Percentiles rank a stretch among this genome's conserved stretches.
Conservation (phyloP, 768 basidiomycete genomes). For the Suillus subalutaceus region DNA sequence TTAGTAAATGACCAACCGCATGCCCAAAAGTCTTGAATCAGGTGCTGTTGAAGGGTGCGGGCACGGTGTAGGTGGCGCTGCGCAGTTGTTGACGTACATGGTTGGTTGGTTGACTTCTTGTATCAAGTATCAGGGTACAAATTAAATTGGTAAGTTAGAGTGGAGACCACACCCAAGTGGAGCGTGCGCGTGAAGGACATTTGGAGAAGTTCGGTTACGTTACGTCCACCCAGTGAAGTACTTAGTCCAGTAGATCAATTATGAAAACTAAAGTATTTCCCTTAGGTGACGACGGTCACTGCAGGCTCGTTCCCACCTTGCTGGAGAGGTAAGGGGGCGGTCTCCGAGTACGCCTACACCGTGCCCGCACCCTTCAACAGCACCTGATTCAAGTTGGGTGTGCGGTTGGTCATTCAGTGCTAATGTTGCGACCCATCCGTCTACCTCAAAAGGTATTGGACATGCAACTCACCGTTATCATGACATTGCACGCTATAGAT, state of each 20-base stretch:
- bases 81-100: background rate
- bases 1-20: no score
- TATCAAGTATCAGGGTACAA: background rate
- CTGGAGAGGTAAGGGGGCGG: no score
- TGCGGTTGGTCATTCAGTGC: no score
- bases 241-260: background rate
- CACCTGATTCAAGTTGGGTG: no score
- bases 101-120: background rate
- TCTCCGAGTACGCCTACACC: no score
- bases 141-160: background rate
- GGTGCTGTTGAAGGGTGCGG: background rate
- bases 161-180: background rate
- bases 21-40: no score
- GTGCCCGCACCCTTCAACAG: background rate
- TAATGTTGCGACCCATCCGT: background rate
- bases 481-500: background rate
- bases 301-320: no score
- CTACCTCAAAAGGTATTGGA: background rate
- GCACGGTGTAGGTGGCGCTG: background rate
- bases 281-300: background rate
- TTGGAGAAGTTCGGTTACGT: background rate
- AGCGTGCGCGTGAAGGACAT: background rate
- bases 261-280: background rate
- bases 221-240: background rate
- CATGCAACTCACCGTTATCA: background rate